These are phyloP conservation scores for Globisporangium canariense DNA, from an alignment of 352 stramenopile genomes.

Conservation along the genomic window DNA sequence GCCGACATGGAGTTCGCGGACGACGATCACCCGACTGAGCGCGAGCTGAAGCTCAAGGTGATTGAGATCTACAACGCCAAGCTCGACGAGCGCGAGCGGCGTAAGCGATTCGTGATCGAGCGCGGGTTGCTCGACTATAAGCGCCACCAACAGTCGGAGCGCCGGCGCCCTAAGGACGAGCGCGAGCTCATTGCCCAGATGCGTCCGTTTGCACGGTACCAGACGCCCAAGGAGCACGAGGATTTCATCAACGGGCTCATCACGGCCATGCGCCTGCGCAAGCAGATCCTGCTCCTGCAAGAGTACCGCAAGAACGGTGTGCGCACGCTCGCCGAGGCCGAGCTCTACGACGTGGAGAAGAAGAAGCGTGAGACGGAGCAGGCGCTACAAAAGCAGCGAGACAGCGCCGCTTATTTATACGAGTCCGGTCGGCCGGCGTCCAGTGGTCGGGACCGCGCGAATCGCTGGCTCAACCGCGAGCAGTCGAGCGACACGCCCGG, in stretches of 20 bases:
- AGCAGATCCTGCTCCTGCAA: constrained; percentile 95
- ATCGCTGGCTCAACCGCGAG: constrained; percentile 62
- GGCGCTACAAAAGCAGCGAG: constrained; percentile 82
- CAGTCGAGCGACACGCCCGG: constrained; percentile 26
- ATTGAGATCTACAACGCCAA: constrained; percentile 97
- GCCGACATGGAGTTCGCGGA: constrained; percentile 95
- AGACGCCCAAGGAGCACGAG: constrained; percentile 92
- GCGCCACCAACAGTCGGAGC: constrained; percentile 90
- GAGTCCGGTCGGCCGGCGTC: constrained; percentile 58
- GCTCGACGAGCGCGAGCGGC: constrained; percentile 90
- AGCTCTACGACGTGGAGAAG: constrained; percentile 95
- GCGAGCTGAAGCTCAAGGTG: constrained; percentile 94
- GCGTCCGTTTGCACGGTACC: constrained; percentile 94
- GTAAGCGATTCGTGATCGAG: constrained; percentile 91
- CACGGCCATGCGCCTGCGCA: constrained; percentile 88
- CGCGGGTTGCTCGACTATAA: constrained; percentile 93
- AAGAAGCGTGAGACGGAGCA: constrained; percentile 91
- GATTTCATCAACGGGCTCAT: constrained; percentile 92
- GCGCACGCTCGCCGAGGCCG: constrained; percentile 90
- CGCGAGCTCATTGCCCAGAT: constrained; percentile 93
- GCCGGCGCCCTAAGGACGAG: constrained; percentile 91
- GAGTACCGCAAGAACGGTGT: constrained; percentile 95
- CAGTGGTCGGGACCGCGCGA: constrained; percentile 59
- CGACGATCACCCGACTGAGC: constrained; percentile 86
- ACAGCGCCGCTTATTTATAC: constrained; percentile 86